phyloP scores from a whole-genome alignment of 75 land plant species.

The Cryptomeria japonica region DNA sequence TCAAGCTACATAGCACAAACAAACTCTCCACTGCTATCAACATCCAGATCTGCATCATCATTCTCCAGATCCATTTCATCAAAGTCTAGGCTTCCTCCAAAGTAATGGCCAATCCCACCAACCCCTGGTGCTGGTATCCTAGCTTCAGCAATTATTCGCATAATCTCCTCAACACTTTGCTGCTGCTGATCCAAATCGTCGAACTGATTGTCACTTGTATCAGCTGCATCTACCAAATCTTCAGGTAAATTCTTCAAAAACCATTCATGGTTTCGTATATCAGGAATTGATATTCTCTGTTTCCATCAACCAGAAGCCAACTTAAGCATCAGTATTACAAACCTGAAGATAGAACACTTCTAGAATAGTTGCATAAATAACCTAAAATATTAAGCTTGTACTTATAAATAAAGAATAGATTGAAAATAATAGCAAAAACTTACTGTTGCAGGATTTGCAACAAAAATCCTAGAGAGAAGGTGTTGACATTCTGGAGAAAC shows the following conservation, averaged over 20 bases:
- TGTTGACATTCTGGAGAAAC: constrained; percentile 84
- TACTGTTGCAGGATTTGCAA: constrained; percentile 84
- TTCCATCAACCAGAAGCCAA: background rate
- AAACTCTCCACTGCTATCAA: constrained; percentile 88
- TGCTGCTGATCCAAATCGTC: constrained; percentile 71
- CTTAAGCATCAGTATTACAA: constrained; percentile 1
- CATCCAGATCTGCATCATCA: constrained; percentile 65
- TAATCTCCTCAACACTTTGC: constrained; percentile 79
- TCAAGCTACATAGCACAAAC: constrained; percentile 55
- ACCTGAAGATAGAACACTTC: constrained; percentile 19
- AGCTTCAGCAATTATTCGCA: constrained; percentile 80
- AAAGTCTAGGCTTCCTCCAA: constrained; percentile 52
- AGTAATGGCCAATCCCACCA: constrained; percentile 28
- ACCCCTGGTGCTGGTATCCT: constrained; percentile 64
- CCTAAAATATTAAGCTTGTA: background rate
- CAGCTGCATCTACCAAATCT: constrained; percentile 67
- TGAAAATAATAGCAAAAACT: constrained; percentile 10
- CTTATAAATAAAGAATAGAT: background rate
- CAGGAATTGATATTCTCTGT: constrained; percentile 86
- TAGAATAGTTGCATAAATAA: background rate
- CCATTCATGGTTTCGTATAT: constrained; percentile 85
- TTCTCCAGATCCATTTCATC: constrained; percentile 60
- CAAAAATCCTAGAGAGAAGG: constrained; percentile 91
- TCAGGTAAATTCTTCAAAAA: constrained; percentile 84
- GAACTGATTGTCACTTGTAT: constrained; percentile 39